Percentiles rank a stretch among this genome's conserved stretches.
Conservation (phyloP, 371 early-diverging fungal species). For the Lichtheimia ramosa region DNA sequence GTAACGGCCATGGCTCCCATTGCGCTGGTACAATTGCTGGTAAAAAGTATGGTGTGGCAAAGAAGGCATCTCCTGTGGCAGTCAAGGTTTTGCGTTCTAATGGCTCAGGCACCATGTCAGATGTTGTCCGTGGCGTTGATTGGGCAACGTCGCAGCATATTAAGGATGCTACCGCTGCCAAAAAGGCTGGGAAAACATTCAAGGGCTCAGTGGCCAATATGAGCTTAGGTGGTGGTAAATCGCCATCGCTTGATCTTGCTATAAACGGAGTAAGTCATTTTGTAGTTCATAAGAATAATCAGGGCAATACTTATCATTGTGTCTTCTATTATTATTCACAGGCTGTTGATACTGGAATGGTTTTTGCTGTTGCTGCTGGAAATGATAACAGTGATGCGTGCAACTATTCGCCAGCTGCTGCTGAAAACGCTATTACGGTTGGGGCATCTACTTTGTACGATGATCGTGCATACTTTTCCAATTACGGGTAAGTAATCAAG, state of each 20-base stretch:
- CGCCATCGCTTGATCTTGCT: constrained; percentile 77
- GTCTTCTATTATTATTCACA: background rate
- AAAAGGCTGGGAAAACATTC: constrained; percentile 46
- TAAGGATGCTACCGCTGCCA: constrained; percentile 39
- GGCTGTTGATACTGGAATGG: constrained; percentile 78
- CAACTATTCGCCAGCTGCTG: constrained; percentile 89
- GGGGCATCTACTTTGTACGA: constrained; percentile 87
- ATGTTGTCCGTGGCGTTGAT: constrained; percentile 72
- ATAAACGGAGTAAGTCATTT: constrained; percentile 74
- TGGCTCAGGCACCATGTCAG: constrained; percentile 78
- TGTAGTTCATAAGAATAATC: constrained; percentile 33
- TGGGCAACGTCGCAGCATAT: constrained; percentile 57
- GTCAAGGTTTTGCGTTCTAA: constrained; percentile 87
- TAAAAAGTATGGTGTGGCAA: constrained; percentile 84
- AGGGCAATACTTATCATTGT: background rate
- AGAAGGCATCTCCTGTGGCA: constrained; percentile 82
- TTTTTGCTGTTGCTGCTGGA: constrained; percentile 98
- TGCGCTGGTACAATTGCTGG: constrained; percentile 92
- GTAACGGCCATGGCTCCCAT: constrained; percentile 91
- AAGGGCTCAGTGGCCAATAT: constrained; percentile 89
- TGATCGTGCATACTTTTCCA: constrained; percentile 87
- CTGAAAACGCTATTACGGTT: constrained; percentile 89
- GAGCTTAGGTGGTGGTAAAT: constrained; percentile 87
- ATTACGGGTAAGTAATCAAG: constrained; percentile 47
- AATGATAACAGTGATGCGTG: constrained; percentile 96